Evolutionary conservation across 495 filamentous ascomycete species (phyloP).

Genomic region (Bacidia rubella): DNA sequence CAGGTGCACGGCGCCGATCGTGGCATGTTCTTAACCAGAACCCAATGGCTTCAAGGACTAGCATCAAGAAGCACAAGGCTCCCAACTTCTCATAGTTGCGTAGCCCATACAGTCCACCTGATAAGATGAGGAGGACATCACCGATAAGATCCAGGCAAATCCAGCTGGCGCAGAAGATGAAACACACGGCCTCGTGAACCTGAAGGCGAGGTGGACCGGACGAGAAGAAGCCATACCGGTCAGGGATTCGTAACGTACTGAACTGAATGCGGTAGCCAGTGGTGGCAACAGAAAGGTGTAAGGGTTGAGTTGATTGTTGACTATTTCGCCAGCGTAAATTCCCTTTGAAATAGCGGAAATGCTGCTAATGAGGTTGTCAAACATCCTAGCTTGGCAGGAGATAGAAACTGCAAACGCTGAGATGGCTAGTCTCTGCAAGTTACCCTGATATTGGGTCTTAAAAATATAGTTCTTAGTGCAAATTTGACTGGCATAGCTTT

Average conservation of each 20-base stretch:
- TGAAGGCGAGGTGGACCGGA: slow-evolving; percentile 20
- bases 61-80: not conserved
- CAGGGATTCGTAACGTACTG: slow-evolving; percentile 21
- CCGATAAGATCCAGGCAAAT: not conserved
- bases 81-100: not conserved
- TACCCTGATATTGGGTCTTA: too few species aligned
- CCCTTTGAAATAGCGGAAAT: not conserved
- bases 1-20: slow-evolving; percentile 11
- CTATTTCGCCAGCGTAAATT: slow-evolving; percentile 7
- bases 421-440: too few species aligned
- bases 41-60: not conserved
- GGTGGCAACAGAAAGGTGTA: slow-evolving; percentile 19
- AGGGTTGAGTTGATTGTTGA: slow-evolving; percentile 26
- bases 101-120: not conserved
- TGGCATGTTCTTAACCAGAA: not conserved
- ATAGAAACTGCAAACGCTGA: too few species aligned
- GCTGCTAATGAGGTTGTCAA: slow-evolving; percentile 10
- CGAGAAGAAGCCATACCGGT: slow-evolving; percentile 22
- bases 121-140: not conserved
- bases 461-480: too few species aligned
- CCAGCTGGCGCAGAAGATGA: slow-evolving; percentile 1
- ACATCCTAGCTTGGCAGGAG: too few species aligned
- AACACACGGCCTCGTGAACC: slow-evolving; percentile 6
- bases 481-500: too few species aligned
- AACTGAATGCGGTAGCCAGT: slow-evolving; percentile 24